Conservation (phyloP, 2,329 filamentous ascomycete genomes). For the Ampelomyces quisqualis region DNA sequence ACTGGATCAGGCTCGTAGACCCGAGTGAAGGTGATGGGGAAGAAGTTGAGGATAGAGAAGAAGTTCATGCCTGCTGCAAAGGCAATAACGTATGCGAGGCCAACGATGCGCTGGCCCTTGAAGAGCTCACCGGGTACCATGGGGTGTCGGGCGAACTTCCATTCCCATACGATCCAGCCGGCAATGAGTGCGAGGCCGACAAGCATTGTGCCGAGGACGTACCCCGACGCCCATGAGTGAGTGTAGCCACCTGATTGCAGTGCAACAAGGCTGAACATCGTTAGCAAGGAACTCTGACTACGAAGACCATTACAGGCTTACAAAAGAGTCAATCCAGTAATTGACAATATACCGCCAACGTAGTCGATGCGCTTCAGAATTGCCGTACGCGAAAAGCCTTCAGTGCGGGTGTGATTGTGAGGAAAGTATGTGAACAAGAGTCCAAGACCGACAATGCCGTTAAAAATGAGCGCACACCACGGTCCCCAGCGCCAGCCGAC, state of each 20-base stretch:
- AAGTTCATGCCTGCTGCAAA: constrained; percentile 42
- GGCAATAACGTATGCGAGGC: constrained; percentile 35
- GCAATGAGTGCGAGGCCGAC: constrained; percentile 39
- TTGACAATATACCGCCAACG: constrained; percentile 32
- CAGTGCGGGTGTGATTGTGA: constrained; percentile 32
- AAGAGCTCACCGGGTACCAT: constrained; percentile 45
- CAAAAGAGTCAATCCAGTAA: constrained; percentile 38
- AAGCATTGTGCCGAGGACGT: constrained; percentile 41
- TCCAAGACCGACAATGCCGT: constrained; percentile 33
- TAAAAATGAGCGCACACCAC: constrained; percentile 39
- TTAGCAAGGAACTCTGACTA: constrained; percentile 11
- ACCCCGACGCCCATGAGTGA: constrained; percentile 43
- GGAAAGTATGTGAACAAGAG: constrained; percentile 38
- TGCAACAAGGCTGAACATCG: constrained; percentile 37
- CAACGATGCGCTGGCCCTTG: constrained; percentile 35
- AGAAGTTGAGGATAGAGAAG: constrained; percentile 36
- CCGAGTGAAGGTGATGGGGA: constrained; percentile 30
- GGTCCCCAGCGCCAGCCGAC: constrained; percentile 40
- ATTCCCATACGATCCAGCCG: constrained; percentile 43
- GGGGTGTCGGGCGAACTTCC: constrained; percentile 42
- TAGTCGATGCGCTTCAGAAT: constrained; percentile 40
- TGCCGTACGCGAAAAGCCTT: constrained; percentile 32
- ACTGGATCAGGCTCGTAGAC: constrained; percentile 35
- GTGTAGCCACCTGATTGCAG: constrained; percentile 45
- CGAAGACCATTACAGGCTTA: constrained; percentile 8